Base-by-base conservation (phyloP, 2,329 filamentous ascomycete species). In the Phialemoniopsis sp. region DNA sequence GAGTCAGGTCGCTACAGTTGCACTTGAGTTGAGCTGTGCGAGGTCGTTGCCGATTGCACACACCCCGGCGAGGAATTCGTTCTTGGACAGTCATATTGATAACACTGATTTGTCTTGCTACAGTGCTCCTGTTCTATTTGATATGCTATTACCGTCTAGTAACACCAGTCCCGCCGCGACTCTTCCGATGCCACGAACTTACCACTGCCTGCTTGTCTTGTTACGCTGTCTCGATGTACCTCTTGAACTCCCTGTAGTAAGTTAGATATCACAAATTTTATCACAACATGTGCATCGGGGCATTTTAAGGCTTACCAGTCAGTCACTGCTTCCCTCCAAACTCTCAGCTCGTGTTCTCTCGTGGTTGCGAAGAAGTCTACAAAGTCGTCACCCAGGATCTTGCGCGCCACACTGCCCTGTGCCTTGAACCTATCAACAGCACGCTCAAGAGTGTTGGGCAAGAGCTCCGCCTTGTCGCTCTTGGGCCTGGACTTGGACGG, bases 271-370 rank as follows among this genome's bases (percentile, higher is more conserved):
- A 32, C 21, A 26, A 26, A 26, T 10, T 26, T 26, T 10, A 26
- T 26, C 21, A 10, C 10, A 6, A 6, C 40, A 7, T 14, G 13
- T 29, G 12, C 21, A 15, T 19, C 18, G 26, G 13, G 6, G 16
- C 30, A 28, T 17, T 29, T 36, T 34, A 38, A 77, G n/a, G n/a
- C 80, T 60, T 70, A 85, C 83, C 84, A 87, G 59, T 87, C 84
- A 15, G 93, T 97, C 6, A 97, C 91, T 3, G 90, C 90, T 61
- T 97, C 91, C 53, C 97, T 90, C 85, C 87, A 98, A 15, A 95
- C 65, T 45, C 87, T 72, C 42, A 93, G 76, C 65, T 98, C 85
- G 63, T 89, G 84, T 59, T 87, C 78, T 48, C 85, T 73, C 30
- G 82, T 87, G 12, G 82, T 83, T 12, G 77, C 80, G 65, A 79